Base-by-base conservation (phyloP, 1,139 yeast species). In the Hemisphaericaspora xylanilytica region DNA sequence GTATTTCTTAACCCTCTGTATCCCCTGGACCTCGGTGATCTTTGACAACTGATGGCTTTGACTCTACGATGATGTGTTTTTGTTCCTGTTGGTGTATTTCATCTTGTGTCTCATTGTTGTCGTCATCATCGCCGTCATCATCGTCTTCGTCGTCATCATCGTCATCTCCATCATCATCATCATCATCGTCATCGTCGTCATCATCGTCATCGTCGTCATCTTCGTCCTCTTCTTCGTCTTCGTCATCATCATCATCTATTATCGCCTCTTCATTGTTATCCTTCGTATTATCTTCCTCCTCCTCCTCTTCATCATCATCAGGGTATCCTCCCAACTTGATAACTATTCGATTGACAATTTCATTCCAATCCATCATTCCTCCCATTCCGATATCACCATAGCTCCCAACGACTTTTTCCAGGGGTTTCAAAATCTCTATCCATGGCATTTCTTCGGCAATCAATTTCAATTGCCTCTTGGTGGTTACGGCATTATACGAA, bases 311-410 rank as follows among this genome's bases (percentile, higher is more conserved):
- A 1, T 81, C 90, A 9, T 79, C 89, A n/a, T 87, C 87, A 1
- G 95, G 96, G 59, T 86, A 86, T 0, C 96, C 95, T 31, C 96
- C 96, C 39, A 88, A 63, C 55, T 87, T 85, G 59, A 82, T 69
- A 3, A 87, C 95, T 44, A 87, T 78, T 55, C 78, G 81, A 54
- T 88, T 92, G 21, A 88, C 96, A 50, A 90, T 84, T 61, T 89
- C 96, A 61, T 87, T 86, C 77, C 85, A 82, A 54, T 85, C 92
- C 82, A 84, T 80, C 94, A 85, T 85, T 40, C 94, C 94, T 29
- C 94, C 92, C 90, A 85, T 86, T 25, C 96, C 97, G 45, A 90
- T 89, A 54, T 89, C 97, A 43, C 97, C 97, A 61, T 87, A 88
- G 39, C 89, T 80, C 21, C 95, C 95, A 43, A 86, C 85, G 7